Conservation (phyloP, 2,329 filamentous ascomycete species). For the Epicoccum nigrum region DNA sequence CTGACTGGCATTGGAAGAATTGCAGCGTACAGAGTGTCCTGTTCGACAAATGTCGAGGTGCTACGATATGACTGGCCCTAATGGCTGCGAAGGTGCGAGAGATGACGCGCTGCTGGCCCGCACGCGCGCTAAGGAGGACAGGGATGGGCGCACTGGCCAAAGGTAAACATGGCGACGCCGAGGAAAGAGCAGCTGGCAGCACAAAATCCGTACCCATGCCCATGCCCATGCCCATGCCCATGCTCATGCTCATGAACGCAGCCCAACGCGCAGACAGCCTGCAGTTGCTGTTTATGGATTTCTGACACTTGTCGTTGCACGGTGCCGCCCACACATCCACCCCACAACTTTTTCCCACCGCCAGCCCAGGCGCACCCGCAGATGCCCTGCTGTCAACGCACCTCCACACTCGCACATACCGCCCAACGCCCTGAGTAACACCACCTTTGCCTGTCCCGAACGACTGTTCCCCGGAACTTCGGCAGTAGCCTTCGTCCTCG, state of each 20-base stretch:
- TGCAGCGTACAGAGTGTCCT: conserved; percentile 13
- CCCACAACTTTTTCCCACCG: conserved; percentile 18
- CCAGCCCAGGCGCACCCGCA: conserved; percentile 27
- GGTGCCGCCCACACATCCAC: conserved; percentile 3
- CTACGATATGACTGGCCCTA: conserved; percentile 9
- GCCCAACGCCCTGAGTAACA: conserved; percentile 16
- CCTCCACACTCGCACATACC: conserved; percentile 21
- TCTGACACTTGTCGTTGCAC: conserved; percentile 19
- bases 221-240: too few relatives aligned
- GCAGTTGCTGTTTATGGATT: conserved; percentile 14
- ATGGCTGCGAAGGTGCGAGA: conserved; percentile 14
- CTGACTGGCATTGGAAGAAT: conserved; percentile 7
- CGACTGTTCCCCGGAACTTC: conserved; percentile 10
- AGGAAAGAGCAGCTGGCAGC: conserved; percentile 14
- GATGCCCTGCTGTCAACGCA: conserved; percentile 36
- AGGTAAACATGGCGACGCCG: conserved; percentile 15
- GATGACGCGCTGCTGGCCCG: conserved; percentile 20
- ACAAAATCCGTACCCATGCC: conserved; percentile 16
- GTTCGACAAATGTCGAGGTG: conserved; percentile 8
- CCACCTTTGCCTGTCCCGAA: not conserved
- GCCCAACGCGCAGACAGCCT: conserved; percentile 1
- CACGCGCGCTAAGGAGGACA: conserved; percentile 2
- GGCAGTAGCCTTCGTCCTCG: conserved; percentile 24
- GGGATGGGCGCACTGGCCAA: conserved; percentile 4
- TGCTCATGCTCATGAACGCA: too few relatives aligned